These are phyloP conservation scores for Daphne laureola DNA, from an alignment of 441 rosid genomes.

Conservation along the genomic window DNA sequence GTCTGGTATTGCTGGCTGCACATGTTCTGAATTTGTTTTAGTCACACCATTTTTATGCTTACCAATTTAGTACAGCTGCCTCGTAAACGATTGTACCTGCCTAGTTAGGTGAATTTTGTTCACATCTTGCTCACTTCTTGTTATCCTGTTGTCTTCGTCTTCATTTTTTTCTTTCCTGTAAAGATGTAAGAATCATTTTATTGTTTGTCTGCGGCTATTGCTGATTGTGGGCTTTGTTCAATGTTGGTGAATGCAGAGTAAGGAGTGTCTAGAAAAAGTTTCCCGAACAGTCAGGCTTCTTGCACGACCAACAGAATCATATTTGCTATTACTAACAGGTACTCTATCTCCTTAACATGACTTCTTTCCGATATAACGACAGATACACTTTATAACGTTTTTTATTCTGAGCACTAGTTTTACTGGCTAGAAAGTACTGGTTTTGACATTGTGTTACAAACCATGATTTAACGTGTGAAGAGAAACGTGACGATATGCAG, in stretches of 20 bases:
- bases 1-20: too few relatives aligned
- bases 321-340: constrained; percentile 88
- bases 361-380: neutral
- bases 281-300: constrained; percentile 57
- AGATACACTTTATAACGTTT: neutral
- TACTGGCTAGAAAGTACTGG: neutral
- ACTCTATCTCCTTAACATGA: neutral
- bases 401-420: too few relatives aligned
- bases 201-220: too few relatives aligned
- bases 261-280: constrained; percentile 78
- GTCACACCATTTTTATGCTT: too few relatives aligned
- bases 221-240: neutral
- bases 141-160: too few relatives aligned
- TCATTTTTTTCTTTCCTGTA: too few relatives aligned
- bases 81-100: too few relatives aligned
- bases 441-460: neutral
- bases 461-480: neutral
- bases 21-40: too few relatives aligned
- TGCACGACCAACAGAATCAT: constrained; percentile 31
- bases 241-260: constrained; percentile 48
- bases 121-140: too few relatives aligned
- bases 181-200: too few relatives aligned
- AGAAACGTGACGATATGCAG: constrained; percentile 28
- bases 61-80: too few relatives aligned
- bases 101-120: too few relatives aligned